A percentile compares a stretch with the other conserved stretches of the same genome.
Conservation (phyloP, 164 flowering plant genomes). For the Nelumbo lutea region DNA sequence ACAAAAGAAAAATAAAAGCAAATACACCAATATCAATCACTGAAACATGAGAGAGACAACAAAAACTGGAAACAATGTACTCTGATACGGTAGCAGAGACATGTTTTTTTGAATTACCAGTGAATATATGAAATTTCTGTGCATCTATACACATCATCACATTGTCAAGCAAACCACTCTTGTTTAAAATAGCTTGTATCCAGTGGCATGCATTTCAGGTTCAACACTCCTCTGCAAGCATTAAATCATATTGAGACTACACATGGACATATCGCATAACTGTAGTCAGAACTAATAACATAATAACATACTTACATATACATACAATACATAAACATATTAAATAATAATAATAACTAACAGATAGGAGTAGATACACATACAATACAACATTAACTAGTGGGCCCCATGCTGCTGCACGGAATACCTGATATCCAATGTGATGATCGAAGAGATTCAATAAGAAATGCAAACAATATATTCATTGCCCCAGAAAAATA, state of each 20-base stretch:
- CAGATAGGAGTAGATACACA: too few relatives aligned
- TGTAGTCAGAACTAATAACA: too few relatives aligned
- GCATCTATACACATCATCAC: slow-evolving; percentile 72
- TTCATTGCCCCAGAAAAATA: too few relatives aligned
- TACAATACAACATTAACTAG: too few relatives aligned
- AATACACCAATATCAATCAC: background rate
- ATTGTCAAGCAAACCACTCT: slow-evolving; percentile 71
- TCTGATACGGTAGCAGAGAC: background rate
- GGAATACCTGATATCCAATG: too few relatives aligned
- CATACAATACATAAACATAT: too few relatives aligned
- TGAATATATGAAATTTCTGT: slow-evolving; percentile 50
- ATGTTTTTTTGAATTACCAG: slow-evolving; percentile 43
- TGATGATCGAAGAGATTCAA: too few relatives aligned
- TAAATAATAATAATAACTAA: too few relatives aligned
- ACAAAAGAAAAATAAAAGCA: slow-evolving; percentile 4
- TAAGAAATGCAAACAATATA: too few relatives aligned
- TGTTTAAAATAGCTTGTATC: slow-evolving; percentile 72
- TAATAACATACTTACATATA: too few relatives aligned
- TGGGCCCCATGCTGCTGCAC: too few relatives aligned
- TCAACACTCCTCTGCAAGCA: slow-evolving; percentile 52
- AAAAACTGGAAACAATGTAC: background rate
- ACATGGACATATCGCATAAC: too few relatives aligned
- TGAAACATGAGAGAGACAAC: slow-evolving; percentile 2
- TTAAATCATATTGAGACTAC: background rate
- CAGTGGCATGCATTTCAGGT: slow-evolving; percentile 59